A percentile compares a stretch with the other conserved stretches of the same genome.
Evolutionary conservation across 2,329 filamentous ascomycete genomes (phyloP).

Genomic region (Colletotrichum phormii): DNA sequence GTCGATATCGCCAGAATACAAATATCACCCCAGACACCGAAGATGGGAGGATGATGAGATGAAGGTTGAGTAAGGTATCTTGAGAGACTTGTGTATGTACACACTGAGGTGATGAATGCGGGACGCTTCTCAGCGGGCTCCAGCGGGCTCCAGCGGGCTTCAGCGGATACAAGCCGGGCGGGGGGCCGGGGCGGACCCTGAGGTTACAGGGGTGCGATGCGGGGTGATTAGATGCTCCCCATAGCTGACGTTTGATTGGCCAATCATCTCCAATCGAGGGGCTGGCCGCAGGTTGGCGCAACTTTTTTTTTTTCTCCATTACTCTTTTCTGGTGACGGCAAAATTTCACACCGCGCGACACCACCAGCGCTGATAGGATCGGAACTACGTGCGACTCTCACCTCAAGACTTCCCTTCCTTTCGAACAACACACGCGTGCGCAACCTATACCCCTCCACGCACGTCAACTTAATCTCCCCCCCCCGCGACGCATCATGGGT

Average conservation of each 20-base stretch:
- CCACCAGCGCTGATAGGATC: background rate
- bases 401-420: background rate
- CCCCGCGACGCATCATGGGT: constrained; percentile 21
- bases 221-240: constrained; percentile 25
- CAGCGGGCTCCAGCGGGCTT: background rate
- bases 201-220: constrained; percentile 19
- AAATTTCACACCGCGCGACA: constrained; percentile 35
- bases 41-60: background rate
- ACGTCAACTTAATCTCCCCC: background rate
- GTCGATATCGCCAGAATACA: background rate
- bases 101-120: background rate
- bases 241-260: background rate
- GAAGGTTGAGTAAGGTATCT: background rate
- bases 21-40: background rate
- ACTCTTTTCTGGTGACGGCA: constrained; percentile 10
- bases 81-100: no score
- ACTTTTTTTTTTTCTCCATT: constrained; percentile 14
- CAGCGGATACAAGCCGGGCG: constrained; percentile 19
- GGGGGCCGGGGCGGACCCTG: constrained; percentile 31
- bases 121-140: background rate
- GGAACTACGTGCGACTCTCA: background rate
- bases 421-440: constrained; percentile 17
- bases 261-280: constrained; percentile 21
- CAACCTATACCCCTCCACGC: constrained; percentile 9
- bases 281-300: constrained; percentile 21